A percentile compares a stretch with the other conserved stretches of the same genome.
Conservation (phyloP, 2,329 filamentous ascomycete species). For the Neonectria coccinea region DNA sequence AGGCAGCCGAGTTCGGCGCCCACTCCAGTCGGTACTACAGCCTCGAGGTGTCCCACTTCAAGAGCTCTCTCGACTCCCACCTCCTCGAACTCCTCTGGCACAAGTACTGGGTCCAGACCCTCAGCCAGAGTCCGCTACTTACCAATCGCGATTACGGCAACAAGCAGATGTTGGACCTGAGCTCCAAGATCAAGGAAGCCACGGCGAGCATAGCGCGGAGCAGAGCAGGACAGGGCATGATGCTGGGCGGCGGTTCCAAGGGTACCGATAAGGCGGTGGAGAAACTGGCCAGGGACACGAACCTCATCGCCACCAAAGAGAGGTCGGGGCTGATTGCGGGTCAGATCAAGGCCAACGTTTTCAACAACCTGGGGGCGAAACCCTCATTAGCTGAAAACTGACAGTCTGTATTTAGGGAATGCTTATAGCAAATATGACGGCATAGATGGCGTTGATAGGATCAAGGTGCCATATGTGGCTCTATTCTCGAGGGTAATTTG, state of each 20-base stretch:
- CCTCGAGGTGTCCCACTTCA: conserved; percentile 92
- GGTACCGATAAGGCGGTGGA: conserved; percentile 62
- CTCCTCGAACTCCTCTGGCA: conserved; percentile 94
- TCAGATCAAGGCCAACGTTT: conserved; percentile 73
- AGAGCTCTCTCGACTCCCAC: conserved; percentile 88
- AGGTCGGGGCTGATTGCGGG: conserved; percentile 71
- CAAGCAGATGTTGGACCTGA: conserved; percentile 91
- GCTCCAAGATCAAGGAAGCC: conserved; percentile 81
- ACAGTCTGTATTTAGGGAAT: conserved; percentile 34
- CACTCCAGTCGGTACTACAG: conserved; percentile 92
- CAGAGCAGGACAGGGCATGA: conserved; percentile 43
- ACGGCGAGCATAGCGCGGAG: conserved; percentile 50
- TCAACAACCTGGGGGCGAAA: conserved; percentile 57
- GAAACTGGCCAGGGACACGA: conserved; percentile 71
- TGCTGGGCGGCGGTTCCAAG: conserved; percentile 40
- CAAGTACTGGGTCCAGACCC: conserved; percentile 98
- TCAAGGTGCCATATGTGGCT: conserved; percentile 27
- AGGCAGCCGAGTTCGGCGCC: conserved; percentile 95
- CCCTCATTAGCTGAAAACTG: conserved; percentile 29
- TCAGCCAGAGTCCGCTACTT: conserved; percentile 89
- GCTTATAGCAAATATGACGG: conserved; percentile 37
- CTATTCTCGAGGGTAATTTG: conserved; percentile 1
- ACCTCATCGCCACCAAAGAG: conserved; percentile 71
- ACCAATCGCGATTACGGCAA: conserved; percentile 94
- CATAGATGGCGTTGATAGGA: conserved; percentile 48